Evolutionary conservation across 768 basidiomycete species (phyloP), one percentile per base, ranked within the genome.

Genomic region (Calocybe gangraenosa): DNA sequence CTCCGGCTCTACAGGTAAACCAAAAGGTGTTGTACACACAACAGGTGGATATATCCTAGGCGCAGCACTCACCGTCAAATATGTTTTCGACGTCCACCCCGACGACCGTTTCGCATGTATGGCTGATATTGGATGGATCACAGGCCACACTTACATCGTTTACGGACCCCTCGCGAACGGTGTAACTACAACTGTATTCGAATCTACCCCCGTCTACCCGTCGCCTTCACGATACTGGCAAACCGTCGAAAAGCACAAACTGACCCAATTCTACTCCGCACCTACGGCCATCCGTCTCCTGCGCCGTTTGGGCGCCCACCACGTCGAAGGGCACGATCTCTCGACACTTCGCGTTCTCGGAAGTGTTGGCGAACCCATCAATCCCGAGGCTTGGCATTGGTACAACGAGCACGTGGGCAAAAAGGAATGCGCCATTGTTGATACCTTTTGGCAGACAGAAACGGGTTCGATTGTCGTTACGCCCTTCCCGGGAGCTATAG

Each of bases 111-210:
- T 94, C 64, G 96, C 85, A 1, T 98, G 95, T 73, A 93, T 97
- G 94, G 95, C 95, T 46, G 95, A 99, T 60, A 78, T 99, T 42
- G 95, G 95, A 57, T 98, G 95, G 95, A 95, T 98, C 70, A 98
- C 95, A 2, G 94, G 94, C 14, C 92, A 96, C 68, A 89, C 88
- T 68, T 89, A 55, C 45, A 97, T 98, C 60, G 77, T 97, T 53
- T 97, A 97, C 65, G 95, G 95, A 11, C 95, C 95, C 2, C 84
- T 97, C 41, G 70, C 76, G n/a, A 85, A 86, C 53, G 89, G 88
- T 34, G 80, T 87, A 28, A 73, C 83, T n/a, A 92, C 89, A 4
- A 84, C 77, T 51, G 86, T 97, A 46, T 99, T 97, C 68, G 95
- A 99, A 67, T 89, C 87, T 22, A 98, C 96, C 2, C 96, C 95